Percentiles rank a stretch among this genome's conserved stretches.
These are phyloP conservation scores for Magnaporthiopsis rhizophila DNA, from an alignment of 2,329 filamentous ascomycete species.

Conservation along the genomic window DNA sequence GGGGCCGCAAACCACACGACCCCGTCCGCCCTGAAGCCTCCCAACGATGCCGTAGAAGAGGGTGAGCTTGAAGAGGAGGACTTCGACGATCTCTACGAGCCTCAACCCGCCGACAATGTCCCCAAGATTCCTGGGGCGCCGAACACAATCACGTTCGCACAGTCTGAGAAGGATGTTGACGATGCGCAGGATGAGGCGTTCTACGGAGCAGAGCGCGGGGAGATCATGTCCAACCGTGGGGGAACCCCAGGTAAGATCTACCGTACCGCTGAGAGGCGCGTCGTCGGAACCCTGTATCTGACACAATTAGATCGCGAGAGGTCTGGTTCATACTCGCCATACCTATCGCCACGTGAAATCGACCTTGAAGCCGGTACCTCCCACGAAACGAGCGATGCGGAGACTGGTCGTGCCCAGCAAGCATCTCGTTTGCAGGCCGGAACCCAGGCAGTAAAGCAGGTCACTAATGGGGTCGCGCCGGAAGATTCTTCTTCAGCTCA, in stretches of 20 bases:
- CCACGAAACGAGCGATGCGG: background rate
- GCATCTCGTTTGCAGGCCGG: background rate
- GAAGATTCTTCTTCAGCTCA: background rate
- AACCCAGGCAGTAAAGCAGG: background rate
- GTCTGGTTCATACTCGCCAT: conserved; percentile 46
- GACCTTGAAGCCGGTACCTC: conserved; percentile 16
- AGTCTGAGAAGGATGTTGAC: background rate
- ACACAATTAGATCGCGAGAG: conserved; percentile 26
- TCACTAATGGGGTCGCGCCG: background rate
- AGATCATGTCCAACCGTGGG: conserved; percentile 6
- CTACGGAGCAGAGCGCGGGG: conserved; percentile 15
- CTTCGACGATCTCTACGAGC: conserved; percentile 48
- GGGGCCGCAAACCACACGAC: background rate
- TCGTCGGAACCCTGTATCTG: background rate
- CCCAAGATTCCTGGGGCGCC: background rate
- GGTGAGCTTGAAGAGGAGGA: conserved; percentile 70
- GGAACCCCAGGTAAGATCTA: background rate
- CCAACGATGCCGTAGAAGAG: conserved; percentile 46
- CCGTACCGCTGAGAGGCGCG: too few relatives aligned
- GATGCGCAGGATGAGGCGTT: conserved; percentile 12
- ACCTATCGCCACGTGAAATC: conserved; percentile 41
- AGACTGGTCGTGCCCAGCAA: too few relatives aligned
- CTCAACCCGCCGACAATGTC: conserved; percentile 17
- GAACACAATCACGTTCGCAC: background rate
- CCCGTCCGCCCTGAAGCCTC: background rate